These are phyloP conservation scores for Coemansia sp. DNA, from an alignment of 192 early-diverging fungal genomes.

Conservation along the genomic window DNA sequence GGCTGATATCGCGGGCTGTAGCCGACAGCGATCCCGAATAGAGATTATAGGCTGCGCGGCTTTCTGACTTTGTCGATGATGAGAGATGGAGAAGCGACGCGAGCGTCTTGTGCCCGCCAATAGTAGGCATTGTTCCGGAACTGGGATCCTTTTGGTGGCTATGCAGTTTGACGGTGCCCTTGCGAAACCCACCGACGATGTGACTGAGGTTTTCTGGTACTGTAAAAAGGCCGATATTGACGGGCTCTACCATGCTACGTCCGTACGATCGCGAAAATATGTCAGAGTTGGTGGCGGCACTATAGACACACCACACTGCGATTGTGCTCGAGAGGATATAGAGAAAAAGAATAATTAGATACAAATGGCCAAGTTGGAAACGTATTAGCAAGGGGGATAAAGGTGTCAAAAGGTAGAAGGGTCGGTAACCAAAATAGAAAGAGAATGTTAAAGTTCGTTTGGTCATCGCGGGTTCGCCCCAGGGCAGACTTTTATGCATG, in stretches of 20 bases:
- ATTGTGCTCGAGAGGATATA: not conserved
- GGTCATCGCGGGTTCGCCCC: not conserved
- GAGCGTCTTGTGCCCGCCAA: slow-evolving; percentile 46
- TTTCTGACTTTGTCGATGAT: slow-evolving; percentile 27
- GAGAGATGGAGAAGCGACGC: slow-evolving; percentile 46
- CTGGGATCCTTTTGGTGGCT: slow-evolving; percentile 10
- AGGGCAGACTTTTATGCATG: not conserved
- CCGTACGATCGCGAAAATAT: not conserved
- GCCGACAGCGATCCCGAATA: slow-evolving; percentile 43
- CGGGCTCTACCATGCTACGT: slow-evolving; percentile 48
- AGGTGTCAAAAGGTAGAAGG: not conserved
- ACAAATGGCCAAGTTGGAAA: not conserved
- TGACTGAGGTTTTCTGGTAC: slow-evolving; percentile 47
- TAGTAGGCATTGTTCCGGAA: slow-evolving; percentile 39
- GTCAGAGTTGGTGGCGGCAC: not conserved
- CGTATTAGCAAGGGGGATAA: not conserved
- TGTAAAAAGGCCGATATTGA: slow-evolving; percentile 39
- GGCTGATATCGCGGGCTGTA: not conserved
- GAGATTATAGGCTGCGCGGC: slow-evolving; percentile 35
- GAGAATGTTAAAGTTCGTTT: not conserved
- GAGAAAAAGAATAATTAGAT: not conserved
- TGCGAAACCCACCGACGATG: slow-evolving; percentile 21
- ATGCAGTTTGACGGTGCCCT: slow-evolving; percentile 13
- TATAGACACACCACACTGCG: not conserved
- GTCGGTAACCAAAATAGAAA: not conserved